Conservation (phyloP, 2,329 filamentous ascomycete species). For the Macrophomina phaseolina region DNA sequence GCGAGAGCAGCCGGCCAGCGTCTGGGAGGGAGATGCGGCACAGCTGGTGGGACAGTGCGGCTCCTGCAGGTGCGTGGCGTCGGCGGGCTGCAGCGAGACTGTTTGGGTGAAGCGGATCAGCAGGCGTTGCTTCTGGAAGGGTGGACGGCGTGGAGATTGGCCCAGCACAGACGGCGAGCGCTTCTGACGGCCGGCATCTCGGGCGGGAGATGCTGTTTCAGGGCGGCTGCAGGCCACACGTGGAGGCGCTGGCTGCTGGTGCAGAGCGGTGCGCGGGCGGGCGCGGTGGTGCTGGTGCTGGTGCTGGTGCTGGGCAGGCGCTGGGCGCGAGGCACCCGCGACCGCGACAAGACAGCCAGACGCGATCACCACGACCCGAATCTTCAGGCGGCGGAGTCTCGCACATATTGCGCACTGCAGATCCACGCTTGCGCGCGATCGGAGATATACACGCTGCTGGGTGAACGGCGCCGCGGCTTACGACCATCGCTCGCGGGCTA, state of each 20-base stretch:
- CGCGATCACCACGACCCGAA: constrained; percentile 3
- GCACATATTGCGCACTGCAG: constrained; percentile 21
- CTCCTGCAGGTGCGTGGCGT: constrained; percentile 25
- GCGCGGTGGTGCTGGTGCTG: background rate
- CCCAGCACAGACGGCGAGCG: constrained; percentile 2
- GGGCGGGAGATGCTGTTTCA: constrained; percentile 19
- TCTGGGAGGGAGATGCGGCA: constrained; percentile 16
- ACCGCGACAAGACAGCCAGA: too few species aligned
- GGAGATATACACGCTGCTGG: constrained; percentile 25
- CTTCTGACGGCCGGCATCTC: constrained; percentile 4
- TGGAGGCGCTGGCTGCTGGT: constrained; percentile 4
- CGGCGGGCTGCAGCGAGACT: constrained; percentile 15
- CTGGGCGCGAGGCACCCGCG: background rate
- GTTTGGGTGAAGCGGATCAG: constrained; percentile 19
- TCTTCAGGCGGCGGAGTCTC: constrained; percentile 20
- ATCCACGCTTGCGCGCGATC: constrained; percentile 19
- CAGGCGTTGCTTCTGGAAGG: constrained; percentile 25
- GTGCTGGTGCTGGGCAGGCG: background rate
- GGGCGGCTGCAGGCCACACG: constrained; percentile 6
- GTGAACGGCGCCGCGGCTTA: constrained; percentile 19
- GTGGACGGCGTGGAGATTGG: constrained; percentile 24
- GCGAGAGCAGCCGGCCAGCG: background rate
- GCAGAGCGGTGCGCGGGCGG: background rate
- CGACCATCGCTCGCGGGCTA: constrained; percentile 19
- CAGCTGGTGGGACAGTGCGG: constrained; percentile 24